Evolutionary conservation across 306 rosid genomes (phyloP).

Genomic region (Herpetospermum pedunculosum): DNA sequence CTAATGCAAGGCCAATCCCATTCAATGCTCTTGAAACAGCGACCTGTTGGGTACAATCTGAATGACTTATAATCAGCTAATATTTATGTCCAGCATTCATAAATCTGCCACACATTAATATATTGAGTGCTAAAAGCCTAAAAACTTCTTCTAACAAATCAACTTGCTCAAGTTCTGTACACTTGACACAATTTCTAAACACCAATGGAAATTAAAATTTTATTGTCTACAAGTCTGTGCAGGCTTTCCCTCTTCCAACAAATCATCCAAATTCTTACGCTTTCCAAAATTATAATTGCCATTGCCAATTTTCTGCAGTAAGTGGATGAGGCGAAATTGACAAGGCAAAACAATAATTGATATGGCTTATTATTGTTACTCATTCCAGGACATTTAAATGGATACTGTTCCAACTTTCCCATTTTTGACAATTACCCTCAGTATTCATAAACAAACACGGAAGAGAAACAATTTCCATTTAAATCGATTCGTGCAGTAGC

Average conservation of each 20-base stretch:
- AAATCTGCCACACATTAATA: constrained; percentile 1
- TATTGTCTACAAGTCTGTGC: neutral
- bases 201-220: neutral
- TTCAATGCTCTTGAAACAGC: constrained; percentile 85
- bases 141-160: neutral
- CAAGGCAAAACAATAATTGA: neutral
- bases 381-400: neutral
- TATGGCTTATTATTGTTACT: neutral
- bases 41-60: constrained; percentile 40
- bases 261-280: neutral
- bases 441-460: neutral
- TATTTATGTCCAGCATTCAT: constrained; percentile 2
- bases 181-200: neutral
- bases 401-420: neutral
- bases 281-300: too few species aligned
- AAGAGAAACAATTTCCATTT: neutral
- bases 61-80: constrained; percentile 33
- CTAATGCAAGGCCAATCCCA: constrained; percentile 92
- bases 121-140: neutral
- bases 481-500: neutral
- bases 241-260: neutral
- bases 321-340: neutral
- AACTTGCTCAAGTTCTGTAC: neutral
- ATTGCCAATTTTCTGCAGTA: neutral
- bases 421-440: neutral